phyloP scores from a whole-genome alignment of 129 eudicot genomes.

The Oenanthe sinensis region DNA sequence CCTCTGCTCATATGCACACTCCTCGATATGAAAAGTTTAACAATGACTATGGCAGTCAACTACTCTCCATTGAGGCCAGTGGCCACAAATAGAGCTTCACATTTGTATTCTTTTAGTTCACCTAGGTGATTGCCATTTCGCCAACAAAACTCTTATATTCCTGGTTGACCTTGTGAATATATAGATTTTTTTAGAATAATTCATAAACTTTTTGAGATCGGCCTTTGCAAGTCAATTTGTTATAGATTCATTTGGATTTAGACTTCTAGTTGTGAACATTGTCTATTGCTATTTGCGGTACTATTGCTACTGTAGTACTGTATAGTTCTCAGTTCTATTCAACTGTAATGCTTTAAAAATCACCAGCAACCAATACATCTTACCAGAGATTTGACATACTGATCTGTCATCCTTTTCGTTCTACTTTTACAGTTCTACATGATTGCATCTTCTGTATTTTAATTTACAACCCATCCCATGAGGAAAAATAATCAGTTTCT shows the following conservation, averaged over 20 bases:
- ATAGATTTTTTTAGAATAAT: not conserved
- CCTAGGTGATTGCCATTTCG: not conserved
- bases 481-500: too few relatives aligned
- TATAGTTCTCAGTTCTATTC: not conserved
- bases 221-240: not conserved
- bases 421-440: too few relatives aligned
- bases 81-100: not conserved
- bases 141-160: not conserved
- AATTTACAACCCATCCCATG: too few relatives aligned
- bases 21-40: slow-evolving; percentile 89
- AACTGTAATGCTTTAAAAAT: too few relatives aligned
- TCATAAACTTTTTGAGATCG: not conserved
- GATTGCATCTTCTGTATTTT: too few relatives aligned
- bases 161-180: slow-evolving; percentile 5
- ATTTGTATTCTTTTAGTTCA: not conserved
- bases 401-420: too few relatives aligned
- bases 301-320: too few relatives aligned
- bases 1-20: slow-evolving; percentile 93
- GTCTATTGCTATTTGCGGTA: not conserved
- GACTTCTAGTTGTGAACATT: not conserved
- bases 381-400: too few relatives aligned
- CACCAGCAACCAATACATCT: too few relatives aligned
- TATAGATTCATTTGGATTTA: not conserved
- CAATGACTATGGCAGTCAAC: slow-evolving; percentile 87
- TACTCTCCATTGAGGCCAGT: slow-evolving; percentile 71